phyloP scores from a whole-genome alignment of 441 rosid genomes.

The Capsella rubella region DNA sequence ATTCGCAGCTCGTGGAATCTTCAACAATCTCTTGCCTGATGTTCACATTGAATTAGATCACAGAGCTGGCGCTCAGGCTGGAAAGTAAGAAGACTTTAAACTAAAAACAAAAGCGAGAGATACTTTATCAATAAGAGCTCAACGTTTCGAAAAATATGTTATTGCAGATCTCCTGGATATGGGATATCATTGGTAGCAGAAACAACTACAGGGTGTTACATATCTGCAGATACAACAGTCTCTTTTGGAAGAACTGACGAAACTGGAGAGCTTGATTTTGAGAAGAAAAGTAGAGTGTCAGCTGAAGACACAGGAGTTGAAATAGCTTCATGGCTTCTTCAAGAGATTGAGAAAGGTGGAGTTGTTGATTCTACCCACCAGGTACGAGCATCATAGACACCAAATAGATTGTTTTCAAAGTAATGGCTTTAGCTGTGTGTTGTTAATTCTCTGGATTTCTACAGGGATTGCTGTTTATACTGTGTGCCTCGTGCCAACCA shows the following conservation, averaged over 20 bases:
- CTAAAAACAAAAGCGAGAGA: neutral
- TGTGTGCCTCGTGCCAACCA: slow-evolving; percentile 74
- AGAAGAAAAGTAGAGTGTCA: slow-evolving; percentile 64
- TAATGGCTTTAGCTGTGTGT: neutral
- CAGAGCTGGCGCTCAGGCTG: slow-evolving; percentile 72
- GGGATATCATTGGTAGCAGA: slow-evolving; percentile 93
- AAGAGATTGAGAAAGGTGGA: slow-evolving; percentile 91
- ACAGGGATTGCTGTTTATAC: slow-evolving; percentile 82
- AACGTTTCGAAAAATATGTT: neutral
- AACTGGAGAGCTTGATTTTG: slow-evolving; percentile 63
- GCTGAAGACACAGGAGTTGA: slow-evolving; percentile 79
- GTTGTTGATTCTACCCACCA: slow-evolving; percentile 93
- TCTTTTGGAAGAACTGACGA: slow-evolving; percentile 55
- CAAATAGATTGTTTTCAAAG: neutral
- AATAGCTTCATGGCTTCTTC: slow-evolving; percentile 77
- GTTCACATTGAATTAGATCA: slow-evolving; percentile 80
- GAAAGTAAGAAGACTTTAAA: slow-evolving; percentile 62
- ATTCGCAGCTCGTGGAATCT: slow-evolving; percentile 86
- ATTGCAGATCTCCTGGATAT: slow-evolving; percentile 87
- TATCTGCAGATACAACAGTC: slow-evolving; percentile 78
- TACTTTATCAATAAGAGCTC: slow-evolving; percentile 16
- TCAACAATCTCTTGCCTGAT: slow-evolving; percentile 85
- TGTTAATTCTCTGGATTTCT: slow-evolving; percentile 13
- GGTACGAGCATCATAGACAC: slow-evolving; percentile 46
- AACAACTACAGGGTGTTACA: slow-evolving; percentile 81